Conservation (phyloP, 2,329 filamentous ascomycete genomes). For the Gaeumannomyces sp. region DNA sequence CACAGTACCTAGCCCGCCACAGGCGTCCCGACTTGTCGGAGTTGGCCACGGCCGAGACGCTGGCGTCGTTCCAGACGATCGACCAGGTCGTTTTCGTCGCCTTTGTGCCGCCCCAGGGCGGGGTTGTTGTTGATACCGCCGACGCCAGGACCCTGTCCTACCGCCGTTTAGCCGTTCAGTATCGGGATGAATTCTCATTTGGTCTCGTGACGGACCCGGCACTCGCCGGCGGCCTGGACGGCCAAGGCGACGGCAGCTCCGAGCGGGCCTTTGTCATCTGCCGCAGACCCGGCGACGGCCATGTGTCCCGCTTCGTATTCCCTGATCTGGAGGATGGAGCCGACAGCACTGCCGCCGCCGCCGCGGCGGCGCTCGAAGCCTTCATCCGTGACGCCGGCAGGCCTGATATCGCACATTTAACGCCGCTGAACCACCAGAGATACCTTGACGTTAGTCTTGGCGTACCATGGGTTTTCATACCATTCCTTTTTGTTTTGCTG, state of each 20-base stretch:
- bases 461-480: background rate
- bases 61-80: slow-evolving; percentile 11
- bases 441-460: slow-evolving; percentile 26
- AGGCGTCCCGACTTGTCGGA: slow-evolving; percentile 22
- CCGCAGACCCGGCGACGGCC: slow-evolving; percentile 25
- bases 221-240: slow-evolving; percentile 13
- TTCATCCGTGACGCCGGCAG: slow-evolving; percentile 24
- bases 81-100: slow-evolving; percentile 11
- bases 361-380: slow-evolving; percentile 18
- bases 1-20: slow-evolving; percentile 20
- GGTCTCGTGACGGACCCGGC: slow-evolving; percentile 19
- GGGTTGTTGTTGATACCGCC: slow-evolving; percentile 5
- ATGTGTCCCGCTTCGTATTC: slow-evolving; percentile 10
- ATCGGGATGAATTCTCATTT: slow-evolving; percentile 30
- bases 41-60: slow-evolving; percentile 14
- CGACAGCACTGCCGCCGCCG: slow-evolving; percentile 11
- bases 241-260: slow-evolving; percentile 13
- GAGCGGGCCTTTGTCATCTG: slow-evolving; percentile 19
- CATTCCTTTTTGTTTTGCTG: too few species aligned
- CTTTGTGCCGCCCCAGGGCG: slow-evolving; percentile 14
- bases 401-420: slow-evolving; percentile 27
- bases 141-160: slow-evolving; percentile 2
- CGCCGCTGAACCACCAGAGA: slow-evolving; percentile 25
- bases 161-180: slow-evolving; percentile 20
- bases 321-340: background rate